Base-by-base conservation (phyloP, 2,329 filamentous ascomycete species). In the Dryadomyces quercus-mongolicae region DNA sequence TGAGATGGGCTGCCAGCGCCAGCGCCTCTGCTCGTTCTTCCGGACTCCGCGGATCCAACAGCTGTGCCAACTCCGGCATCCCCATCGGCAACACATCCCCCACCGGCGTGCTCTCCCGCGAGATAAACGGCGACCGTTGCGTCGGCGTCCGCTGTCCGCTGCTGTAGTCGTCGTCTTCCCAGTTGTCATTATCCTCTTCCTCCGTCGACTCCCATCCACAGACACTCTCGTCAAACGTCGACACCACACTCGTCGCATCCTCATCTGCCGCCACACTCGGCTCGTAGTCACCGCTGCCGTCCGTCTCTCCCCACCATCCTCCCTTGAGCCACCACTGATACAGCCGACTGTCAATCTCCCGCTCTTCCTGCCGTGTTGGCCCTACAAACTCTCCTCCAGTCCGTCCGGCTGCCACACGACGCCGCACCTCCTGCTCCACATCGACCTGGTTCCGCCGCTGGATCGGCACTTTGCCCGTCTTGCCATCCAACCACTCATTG, bases 271-370 rank as follows among this genome's bases (percentile, higher is more conserved):
- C 73, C 3, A 80, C 65, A 12, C 67, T 63, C 1, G 84, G 84
- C 36, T 74, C 67, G 66, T 91, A 97, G 58, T 92, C 86, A 31
- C 86, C 87, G 63, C 88, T 95, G 5, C 76, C 75, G 65, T 97
- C 92, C 36, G 84, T 75, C 16, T 84, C 83, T 1, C 92, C 91
- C 83, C 89, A 96, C 71, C 87, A 87, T 8, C 88, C 89, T 20
- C 88, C 89, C 53, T 76, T 74, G 52, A 86, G 82, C 86, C 89
- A 97, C 80, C 91, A 93, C 34, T 75, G 74, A 66, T 96, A 97
- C 1, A 96, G 71, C 56, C 82, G 84, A 2, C 77, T 75, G 59
- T 92, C 85, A 2, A 96, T 72, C 43, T 80, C 78, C 31, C 78
- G 77, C 61, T 93, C 86, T 44, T 82, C 71, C 20, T 44, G 50